A percentile compares a stretch with the other conserved stretches of the same genome.
Conservation (phyloP, 1,139 yeast species). For the Debaryomycetaceae sp. region DNA sequence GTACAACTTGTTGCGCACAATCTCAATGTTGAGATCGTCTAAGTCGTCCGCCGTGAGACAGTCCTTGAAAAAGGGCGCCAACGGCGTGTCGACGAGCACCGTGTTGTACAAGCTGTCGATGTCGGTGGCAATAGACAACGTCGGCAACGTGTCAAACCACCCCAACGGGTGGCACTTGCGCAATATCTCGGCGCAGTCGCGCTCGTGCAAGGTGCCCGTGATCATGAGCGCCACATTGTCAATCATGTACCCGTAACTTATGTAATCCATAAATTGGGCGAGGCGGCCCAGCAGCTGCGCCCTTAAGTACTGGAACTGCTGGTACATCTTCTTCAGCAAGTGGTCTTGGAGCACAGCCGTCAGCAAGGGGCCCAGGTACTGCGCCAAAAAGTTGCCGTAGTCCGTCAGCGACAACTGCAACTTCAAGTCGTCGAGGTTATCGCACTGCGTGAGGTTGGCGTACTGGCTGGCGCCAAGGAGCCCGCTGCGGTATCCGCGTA, state of each 20-base stretch:
- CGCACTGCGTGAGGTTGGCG: slow-evolving; percentile 92
- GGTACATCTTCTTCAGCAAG: slow-evolving; percentile 69
- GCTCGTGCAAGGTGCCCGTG: slow-evolving; percentile 93
- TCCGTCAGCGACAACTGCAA: slow-evolving; percentile 93
- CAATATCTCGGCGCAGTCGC: slow-evolving; percentile 83
- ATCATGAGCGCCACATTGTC: slow-evolving; percentile 95
- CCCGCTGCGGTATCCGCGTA: slow-evolving; percentile 90
- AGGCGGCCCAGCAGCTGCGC: slow-evolving; percentile 81
- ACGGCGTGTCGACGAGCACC: slow-evolving; percentile 94
- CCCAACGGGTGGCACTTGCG: slow-evolving; percentile 95
- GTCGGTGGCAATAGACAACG: slow-evolving; percentile 90
- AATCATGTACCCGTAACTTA: slow-evolving; percentile 96
- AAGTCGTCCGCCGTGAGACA: slow-evolving; percentile 91
- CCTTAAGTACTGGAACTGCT: slow-evolving; percentile 80
- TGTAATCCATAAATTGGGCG: slow-evolving; percentile 80
- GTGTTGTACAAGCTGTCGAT: slow-evolving; percentile 87
- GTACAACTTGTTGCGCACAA: slow-evolving; percentile 85
- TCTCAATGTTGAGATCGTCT: slow-evolving; percentile 93
- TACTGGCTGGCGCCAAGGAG: slow-evolving; percentile 75
- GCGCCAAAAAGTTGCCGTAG: slow-evolving; percentile 85
- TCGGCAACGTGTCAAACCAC: slow-evolving; percentile 97
- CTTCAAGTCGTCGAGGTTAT: slow-evolving; percentile 87
- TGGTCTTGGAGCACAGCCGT: slow-evolving; percentile 81
- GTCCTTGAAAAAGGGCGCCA: slow-evolving; percentile 93
- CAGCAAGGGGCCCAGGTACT: slow-evolving; percentile 75